A percentile compares a stretch with the other conserved stretches of the same genome.
Evolutionary conservation across 352 stramenopile species (phyloP).

Genomic region (Pythium oligandrum): DNA sequence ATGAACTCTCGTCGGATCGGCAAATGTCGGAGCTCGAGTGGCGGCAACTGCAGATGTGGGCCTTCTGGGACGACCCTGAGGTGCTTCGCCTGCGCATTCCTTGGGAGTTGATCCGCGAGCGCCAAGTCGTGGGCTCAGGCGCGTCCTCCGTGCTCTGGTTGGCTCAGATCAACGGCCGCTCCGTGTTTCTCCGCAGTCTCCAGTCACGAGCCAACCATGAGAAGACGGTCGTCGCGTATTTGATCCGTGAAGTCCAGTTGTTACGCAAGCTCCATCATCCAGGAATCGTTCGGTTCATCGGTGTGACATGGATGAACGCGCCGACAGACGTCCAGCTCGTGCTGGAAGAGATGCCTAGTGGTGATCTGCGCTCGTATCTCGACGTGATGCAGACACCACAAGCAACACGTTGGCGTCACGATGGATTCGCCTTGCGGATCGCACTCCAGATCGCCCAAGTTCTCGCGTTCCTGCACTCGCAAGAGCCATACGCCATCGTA

Average conservation of each 20-base stretch:
- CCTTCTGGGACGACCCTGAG: conserved; percentile 16
- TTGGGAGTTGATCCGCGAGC: conserved; percentile 19
- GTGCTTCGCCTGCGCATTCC: conserved; percentile 13
- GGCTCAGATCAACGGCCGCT: conserved; percentile 8
- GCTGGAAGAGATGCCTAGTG: conserved; percentile 16
- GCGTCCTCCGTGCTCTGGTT: conserved; percentile 21
- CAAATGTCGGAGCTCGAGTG: conserved; percentile 16
- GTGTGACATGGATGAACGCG: conserved; percentile 20
- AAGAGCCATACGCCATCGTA: conserved; percentile 2
- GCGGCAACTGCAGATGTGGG: conserved; percentile 17
- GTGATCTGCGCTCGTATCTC: conserved; percentile 14
- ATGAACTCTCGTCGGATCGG: conserved; percentile 7
- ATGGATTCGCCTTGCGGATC: conserved; percentile 11
- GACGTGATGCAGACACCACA: conserved; percentile 15
- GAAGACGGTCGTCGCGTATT: not conserved
- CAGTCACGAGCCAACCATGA: conserved; percentile 5
- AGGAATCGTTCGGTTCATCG: conserved; percentile 11
- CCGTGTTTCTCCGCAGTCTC: conserved; percentile 20
- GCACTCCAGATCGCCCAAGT: conserved; percentile 11
- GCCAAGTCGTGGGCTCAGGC: conserved; percentile 18
- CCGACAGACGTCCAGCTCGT: conserved; percentile 20
- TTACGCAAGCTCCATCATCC: conserved; percentile 8
- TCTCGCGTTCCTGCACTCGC: conserved; percentile 12
- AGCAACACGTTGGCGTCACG: conserved; percentile 6
- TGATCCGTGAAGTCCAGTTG: conserved; percentile 20